phyloP scores from a whole-genome alignment of 2,329 filamentous ascomycete genomes.

The Fusarium papillatum region DNA sequence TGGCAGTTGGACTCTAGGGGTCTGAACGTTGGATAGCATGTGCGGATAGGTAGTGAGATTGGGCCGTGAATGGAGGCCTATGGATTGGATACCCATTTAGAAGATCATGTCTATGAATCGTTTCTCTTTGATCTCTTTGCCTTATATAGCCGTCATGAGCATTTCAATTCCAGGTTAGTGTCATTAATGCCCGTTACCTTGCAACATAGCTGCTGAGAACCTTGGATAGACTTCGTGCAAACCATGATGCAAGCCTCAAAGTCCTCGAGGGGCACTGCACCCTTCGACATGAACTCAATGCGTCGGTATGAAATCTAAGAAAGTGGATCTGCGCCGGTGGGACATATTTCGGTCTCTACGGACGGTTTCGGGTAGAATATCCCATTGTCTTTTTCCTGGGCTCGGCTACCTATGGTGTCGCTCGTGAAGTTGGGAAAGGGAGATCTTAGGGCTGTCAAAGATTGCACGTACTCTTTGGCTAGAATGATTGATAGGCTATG shows the following conservation, averaged over 20 bases:
- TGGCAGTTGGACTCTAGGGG: neutral
- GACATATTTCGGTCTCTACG: neutral
- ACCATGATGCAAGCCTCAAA: neutral
- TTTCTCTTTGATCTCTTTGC: no score
- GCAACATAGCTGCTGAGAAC: no score
- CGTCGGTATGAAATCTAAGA: neutral
- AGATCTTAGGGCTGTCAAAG: neutral
- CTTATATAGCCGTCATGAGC: no score
- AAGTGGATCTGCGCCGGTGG: neutral
- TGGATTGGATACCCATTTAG: no score
- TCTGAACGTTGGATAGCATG: neutral
- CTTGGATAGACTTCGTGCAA: neutral
- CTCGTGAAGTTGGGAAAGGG: neutral
- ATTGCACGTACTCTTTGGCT: neutral
- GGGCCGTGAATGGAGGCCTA: neutral
- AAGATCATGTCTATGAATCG: no score
- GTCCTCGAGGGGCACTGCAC: neutral
- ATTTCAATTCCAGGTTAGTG: no score
- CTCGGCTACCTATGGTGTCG: neutral
- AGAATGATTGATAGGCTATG: neutral
- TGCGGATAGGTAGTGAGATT: neutral
- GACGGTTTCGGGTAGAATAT: neutral
- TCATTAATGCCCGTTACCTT: no score
- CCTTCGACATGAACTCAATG: neutral
- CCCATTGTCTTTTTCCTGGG: neutral